Evolutionary conservation across 345 rosid genomes (phyloP).

Genomic region (Orychophragmus violaceus): DNA sequence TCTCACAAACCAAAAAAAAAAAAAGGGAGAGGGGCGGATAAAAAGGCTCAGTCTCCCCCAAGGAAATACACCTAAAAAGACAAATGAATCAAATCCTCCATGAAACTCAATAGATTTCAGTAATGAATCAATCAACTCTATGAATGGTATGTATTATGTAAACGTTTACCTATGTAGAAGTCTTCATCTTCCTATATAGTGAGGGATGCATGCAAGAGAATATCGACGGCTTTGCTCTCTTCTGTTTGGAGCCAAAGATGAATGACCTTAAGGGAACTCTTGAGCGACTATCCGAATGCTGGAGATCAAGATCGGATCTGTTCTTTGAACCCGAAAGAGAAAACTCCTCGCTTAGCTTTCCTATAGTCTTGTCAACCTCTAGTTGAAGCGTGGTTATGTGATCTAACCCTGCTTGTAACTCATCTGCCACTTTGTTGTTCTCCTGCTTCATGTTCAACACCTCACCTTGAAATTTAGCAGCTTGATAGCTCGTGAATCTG

Average conservation of each 20-base stretch:
- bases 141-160: constrained; percentile 15
- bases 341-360: constrained; percentile 53
- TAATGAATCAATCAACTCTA: constrained; percentile 16
- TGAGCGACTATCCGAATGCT: constrained; percentile 44
- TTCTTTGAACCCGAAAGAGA: constrained; percentile 47
- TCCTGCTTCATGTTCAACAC: constrained; percentile 98
- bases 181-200: constrained; percentile 53
- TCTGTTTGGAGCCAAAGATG: constrained; percentile 76
- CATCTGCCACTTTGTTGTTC: constrained; percentile 89
- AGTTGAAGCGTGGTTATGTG: constrained; percentile 62
- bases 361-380: constrained; percentile 56
- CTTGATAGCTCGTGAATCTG: constrained; percentile 87
- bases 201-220: constrained; percentile 77
- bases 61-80: constrained; percentile 7
- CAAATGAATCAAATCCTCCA: constrained; percentile 15
- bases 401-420: constrained; percentile 86
- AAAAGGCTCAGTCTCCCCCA: constrained; percentile 16
- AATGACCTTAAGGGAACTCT: constrained; percentile 84
- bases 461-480: constrained; percentile 97
- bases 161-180: constrained; percentile 26
- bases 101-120: constrained; percentile 23
- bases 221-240: constrained; percentile 64
- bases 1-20: constrained; percentile 9
- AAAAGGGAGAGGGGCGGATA: constrained; percentile 2
- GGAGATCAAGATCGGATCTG: constrained; percentile 20